Conservation (phyloP, 495 filamentous ascomycete species). For the Penicillium paxilli region DNA sequence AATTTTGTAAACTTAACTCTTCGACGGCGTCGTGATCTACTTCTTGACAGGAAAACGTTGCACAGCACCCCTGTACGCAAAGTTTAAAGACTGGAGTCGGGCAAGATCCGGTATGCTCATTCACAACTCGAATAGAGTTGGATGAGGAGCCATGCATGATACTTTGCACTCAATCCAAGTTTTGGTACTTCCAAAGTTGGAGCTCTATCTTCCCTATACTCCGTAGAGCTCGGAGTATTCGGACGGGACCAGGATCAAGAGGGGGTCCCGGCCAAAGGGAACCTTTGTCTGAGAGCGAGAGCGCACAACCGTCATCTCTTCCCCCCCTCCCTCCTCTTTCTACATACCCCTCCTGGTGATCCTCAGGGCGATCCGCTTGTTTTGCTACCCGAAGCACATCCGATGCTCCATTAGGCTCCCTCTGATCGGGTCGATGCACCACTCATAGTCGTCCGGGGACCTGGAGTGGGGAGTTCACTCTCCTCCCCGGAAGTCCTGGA, state of each 20-base stretch:
- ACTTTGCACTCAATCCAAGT: not conserved
- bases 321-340: too few relatives aligned
- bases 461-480: constrained; percentile 1
- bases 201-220: not conserved
- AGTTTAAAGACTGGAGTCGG: constrained; percentile 19
- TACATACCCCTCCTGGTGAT: constrained; percentile 4
- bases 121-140: constrained; percentile 7
- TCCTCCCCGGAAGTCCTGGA: constrained; percentile 13
- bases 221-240: not conserved
- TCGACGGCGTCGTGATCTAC: not conserved
- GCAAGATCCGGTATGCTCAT: constrained; percentile 2
- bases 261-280: constrained; percentile 6
- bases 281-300: not conserved
- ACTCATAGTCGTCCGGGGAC: constrained; percentile 4
- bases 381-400: constrained; percentile 5
- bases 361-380: constrained; percentile 9
- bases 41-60: constrained; percentile 18
- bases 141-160: not conserved
- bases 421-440: constrained; percentile 14
- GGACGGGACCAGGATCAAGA: constrained; percentile 1
- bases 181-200: not conserved
- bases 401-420: constrained; percentile 11
- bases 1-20: not conserved
- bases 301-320: not conserved
- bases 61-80: constrained; percentile 6